phyloP scores from a whole-genome alignment of 306 rosid genomes.

The Fragaria nilgerrensis region DNA sequence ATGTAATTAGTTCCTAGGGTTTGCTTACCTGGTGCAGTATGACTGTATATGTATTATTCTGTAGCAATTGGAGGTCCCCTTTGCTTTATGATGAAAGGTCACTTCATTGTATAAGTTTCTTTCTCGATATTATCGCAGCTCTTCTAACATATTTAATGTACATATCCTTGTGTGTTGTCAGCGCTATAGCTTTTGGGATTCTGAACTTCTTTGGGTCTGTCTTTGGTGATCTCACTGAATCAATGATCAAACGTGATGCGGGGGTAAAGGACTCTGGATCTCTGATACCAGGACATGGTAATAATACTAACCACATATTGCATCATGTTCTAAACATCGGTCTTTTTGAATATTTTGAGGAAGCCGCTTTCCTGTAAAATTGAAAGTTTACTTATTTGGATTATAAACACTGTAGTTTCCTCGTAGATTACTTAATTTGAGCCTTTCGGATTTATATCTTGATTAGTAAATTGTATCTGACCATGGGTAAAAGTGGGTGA shows the following conservation, averaged over 20 bases:
- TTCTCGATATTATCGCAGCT: background rate
- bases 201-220: slow-evolving; percentile 81
- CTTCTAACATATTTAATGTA: slow-evolving; percentile 7
- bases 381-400: background rate
- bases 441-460: background rate
- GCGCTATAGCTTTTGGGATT: slow-evolving; percentile 74
- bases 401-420: background rate
- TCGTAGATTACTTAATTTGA: background rate
- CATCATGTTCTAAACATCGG: slow-evolving; percentile 8
- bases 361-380: background rate
- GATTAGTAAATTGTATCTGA: background rate
- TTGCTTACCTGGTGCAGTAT: background rate
- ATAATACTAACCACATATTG: slow-evolving; percentile 27
- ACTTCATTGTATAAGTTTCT: background rate
- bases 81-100: background rate
- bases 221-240: slow-evolving; percentile 96
- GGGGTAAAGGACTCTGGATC: slow-evolving; percentile 98
- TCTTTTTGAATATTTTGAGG: slow-evolving; percentile 15
- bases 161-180: slow-evolving; percentile 29
- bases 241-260: slow-evolving; percentile 98
- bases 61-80: background rate
- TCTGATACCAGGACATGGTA: slow-evolving; percentile 98
- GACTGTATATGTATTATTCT: background rate
- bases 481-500: background rate
- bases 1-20: background rate